Evolutionary conservation across 2,329 filamentous ascomycete genomes (phyloP), one percentile per base, ranked within the genome.

Genomic region (Ceratocystiopsis minuta): DNA sequence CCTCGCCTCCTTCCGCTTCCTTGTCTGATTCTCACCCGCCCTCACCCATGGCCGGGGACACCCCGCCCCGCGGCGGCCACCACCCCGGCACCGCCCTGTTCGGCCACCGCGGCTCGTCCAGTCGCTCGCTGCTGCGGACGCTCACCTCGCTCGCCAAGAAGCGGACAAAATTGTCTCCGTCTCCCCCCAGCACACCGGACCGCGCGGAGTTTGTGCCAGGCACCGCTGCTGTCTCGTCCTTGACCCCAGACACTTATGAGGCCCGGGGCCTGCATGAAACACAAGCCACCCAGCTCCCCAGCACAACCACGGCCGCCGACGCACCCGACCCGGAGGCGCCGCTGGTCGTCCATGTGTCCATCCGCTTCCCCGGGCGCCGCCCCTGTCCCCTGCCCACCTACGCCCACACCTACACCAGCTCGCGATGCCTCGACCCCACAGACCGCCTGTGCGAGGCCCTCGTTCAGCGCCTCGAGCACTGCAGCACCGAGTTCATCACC

Each of bases 401-500:
- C 51, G 57, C 51, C 39, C 60, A 63, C 39, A 60, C 59, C 44
- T 72, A 71, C 50, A 58, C 59, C 42, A 60, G 63, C 44, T 71
- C 68, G 2, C 51, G 59, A 3, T 52, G 50, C 32, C 60, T 72
- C 38, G 52, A 57, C 15, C 59, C 61, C 38, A 63, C 62, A 35
- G 61, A 66, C 43, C 57, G 61, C n/a, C 52, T 71, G 37, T 68
- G 64, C 49, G 59, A 63, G 34, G 66, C 61, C 2, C 53, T 72
- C n/a, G 51, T 71, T 13, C 60, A 62, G 24, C 65, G 66, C 34
- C 58, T 72, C 37, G 61, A 67, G 48, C 65, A 70, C 51, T 68
- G 65, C 56, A 64, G 61, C 44, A 53, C 63, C 35, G 68, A 72
- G 52, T 58, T 72, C 43, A 64, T 72, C 50, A 71, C 67, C 18